These are phyloP conservation scores for Thraustochytrium sp. DNA, from an alignment of 352 stramenopile genomes.

Conservation along the genomic window DNA sequence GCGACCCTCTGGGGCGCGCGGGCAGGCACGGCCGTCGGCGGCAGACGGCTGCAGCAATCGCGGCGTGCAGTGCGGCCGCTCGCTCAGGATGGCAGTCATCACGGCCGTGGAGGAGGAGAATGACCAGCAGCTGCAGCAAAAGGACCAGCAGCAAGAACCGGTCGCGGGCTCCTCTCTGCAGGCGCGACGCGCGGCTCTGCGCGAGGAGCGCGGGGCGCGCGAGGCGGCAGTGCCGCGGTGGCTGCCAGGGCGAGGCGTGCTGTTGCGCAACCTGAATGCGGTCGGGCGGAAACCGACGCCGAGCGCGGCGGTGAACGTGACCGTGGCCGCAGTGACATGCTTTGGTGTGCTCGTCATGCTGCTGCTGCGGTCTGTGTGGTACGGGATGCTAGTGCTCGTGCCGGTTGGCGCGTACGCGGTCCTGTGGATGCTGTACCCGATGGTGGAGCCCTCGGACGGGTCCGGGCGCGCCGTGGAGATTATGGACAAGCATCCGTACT, in stretches of 20 bases:
- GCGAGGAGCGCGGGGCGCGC: not conserved
- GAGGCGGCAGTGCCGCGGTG: not conserved
- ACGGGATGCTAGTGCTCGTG: not conserved
- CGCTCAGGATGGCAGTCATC: too few species aligned
- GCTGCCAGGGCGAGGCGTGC: not conserved
- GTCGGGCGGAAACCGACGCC: not conserved
- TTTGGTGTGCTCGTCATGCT: not conserved
- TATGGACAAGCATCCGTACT: conserved; percentile 10
- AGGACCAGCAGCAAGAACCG: not conserved
- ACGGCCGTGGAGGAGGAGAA: too few species aligned
- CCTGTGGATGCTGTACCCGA: conserved; percentile 6
- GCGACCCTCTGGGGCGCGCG: too few species aligned
- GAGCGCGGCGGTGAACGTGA: not conserved
- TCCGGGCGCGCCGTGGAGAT: not conserved
- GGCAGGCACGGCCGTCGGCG: too few species aligned
- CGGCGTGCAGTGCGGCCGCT: too few species aligned
- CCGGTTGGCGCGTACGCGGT: not conserved
- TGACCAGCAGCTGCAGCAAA: too few species aligned
- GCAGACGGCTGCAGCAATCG: too few species aligned
- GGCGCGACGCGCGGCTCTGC: not conserved
- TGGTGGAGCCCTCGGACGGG: conserved; percentile 28
- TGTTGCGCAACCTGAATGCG: not conserved
- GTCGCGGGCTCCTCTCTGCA: not conserved
- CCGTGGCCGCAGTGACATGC: not conserved
- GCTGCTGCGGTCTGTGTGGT: not conserved